phyloP scores from a whole-genome alignment of 805 yeast species.

The Starmerella riodocensis region DNA sequence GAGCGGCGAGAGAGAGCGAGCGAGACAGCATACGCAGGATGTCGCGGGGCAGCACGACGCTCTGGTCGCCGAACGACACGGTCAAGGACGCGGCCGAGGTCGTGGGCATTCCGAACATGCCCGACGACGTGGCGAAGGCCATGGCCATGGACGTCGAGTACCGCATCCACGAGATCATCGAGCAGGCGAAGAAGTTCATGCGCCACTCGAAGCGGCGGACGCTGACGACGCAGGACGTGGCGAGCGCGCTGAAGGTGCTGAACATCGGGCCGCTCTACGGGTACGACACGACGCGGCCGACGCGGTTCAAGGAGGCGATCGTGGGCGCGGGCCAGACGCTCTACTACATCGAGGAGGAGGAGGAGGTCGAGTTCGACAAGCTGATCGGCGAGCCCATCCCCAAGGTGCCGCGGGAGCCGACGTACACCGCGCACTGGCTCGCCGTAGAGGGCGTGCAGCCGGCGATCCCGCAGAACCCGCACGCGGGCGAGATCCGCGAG shows the following conservation, averaged over 20 bases:
- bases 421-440: constrained; percentile 86
- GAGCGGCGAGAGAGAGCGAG: background rate
- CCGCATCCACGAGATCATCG: constrained; percentile 85
- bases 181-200: constrained; percentile 92
- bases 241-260: constrained; percentile 65
- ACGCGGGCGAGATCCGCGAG: constrained; percentile 54
- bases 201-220: constrained; percentile 80
- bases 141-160: constrained; percentile 99
- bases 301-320: constrained; percentile 73
- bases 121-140: constrained; percentile 87
- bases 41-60: constrained; percentile 44
- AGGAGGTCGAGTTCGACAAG: constrained; percentile 85
- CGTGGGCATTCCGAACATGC: constrained; percentile 57
- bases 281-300: constrained; percentile 39
- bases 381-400: constrained; percentile 89
- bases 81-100: constrained; percentile 93
- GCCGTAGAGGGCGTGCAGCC: constrained; percentile 99
- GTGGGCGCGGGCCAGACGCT: constrained; percentile 87
- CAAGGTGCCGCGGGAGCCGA: constrained; percentile 80
- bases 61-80: constrained; percentile 97
- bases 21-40: constrained; percentile 6
- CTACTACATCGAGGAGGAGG: constrained; percentile 79
- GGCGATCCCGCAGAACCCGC: constrained; percentile 91
- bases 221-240: constrained; percentile 67
- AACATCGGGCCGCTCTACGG: constrained; percentile 69